phyloP scores from a whole-genome alignment of 2,329 filamentous ascomycete genomes.

The Pseudogymnoascus sp. region DNA sequence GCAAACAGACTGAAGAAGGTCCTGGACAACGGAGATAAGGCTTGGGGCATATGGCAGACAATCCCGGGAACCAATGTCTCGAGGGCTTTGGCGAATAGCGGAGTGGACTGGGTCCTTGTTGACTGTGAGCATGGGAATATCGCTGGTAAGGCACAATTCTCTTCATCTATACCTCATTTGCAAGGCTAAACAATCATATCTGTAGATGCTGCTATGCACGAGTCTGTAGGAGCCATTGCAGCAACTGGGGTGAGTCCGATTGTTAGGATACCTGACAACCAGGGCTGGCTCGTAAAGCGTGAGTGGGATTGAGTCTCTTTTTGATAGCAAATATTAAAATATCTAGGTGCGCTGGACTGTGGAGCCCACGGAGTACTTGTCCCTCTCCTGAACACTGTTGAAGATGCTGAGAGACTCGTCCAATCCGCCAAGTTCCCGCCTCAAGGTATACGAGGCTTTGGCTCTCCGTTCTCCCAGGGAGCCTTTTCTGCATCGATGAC shows the following conservation, averaged over 20 bases:
- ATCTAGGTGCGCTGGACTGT: slow-evolving; percentile 44
- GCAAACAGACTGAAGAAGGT: slow-evolving; percentile 41
- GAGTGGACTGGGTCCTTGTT: slow-evolving; percentile 58
- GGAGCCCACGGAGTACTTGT: slow-evolving; percentile 50
- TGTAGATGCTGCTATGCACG: slow-evolving; percentile 47
- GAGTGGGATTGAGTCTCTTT: slow-evolving; percentile 23
- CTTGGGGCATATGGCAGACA: slow-evolving; percentile 55
- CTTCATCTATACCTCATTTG: not conserved
- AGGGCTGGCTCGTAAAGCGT: slow-evolving; percentile 50
- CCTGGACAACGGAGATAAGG: slow-evolving; percentile 36
- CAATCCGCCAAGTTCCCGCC: slow-evolving; percentile 48
- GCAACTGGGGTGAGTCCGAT: slow-evolving; percentile 46
- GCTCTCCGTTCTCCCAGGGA: slow-evolving; percentile 46
- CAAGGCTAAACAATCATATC: slow-evolving; percentile 5
- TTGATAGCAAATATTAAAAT: slow-evolving; percentile 15
- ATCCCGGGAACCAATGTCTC: slow-evolving; percentile 52
- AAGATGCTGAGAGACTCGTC: slow-evolving; percentile 43
- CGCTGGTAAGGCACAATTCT: slow-evolving; percentile 32
- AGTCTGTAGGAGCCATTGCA: slow-evolving; percentile 47
- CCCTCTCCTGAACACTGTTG: slow-evolving; percentile 44
- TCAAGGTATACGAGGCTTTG: slow-evolving; percentile 44
- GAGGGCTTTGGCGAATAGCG: slow-evolving; percentile 49
- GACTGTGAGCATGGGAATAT: slow-evolving; percentile 51
- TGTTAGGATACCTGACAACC: slow-evolving; percentile 49
- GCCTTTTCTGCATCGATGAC: slow-evolving; percentile 39